Base-by-base conservation (phyloP, 2,329 filamentous ascomycete genomes). In the Exophiala spinifera region DNA sequence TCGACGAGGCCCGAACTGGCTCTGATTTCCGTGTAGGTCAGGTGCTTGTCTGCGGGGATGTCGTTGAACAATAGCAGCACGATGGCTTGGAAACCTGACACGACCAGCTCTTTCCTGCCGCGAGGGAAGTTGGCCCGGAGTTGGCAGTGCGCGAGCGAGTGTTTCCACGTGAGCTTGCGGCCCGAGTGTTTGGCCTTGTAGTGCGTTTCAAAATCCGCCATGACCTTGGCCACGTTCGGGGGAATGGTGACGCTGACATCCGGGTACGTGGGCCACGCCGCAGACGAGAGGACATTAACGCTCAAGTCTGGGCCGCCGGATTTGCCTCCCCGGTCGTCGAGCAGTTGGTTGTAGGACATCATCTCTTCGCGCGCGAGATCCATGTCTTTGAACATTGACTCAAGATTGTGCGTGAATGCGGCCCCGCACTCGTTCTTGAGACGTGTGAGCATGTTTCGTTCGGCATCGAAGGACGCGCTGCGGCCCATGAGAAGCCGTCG, bases 321-420 rank as follows among this genome's bases (percentile, higher is more conserved):
- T 54, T 78, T 82, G 51, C 79, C 79, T 48, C 79, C 78, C 14
- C 81, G 78, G 73, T 81, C 79, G 58, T 82, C 79, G 44, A 81
- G 74, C 71, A 91, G 70, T 72, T 80, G 75, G 70, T 87, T 94
- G 74, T 95, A 99, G 0, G 87, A 83, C n/a, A 80, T 74, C 87
- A 97, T 95, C 68, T 97, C 92, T 64, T 97, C 94, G 57, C 88
- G 87, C 11, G 89, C 89, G 17, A 96, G 80, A 67, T 96, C 91
- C 70, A 97, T 90, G 66, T 99, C 94, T 70, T 95, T 96, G 77
- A 99, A 99, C 94, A 99, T 99, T 59, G 92, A 89, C 72, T 99
- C 95, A 0, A 99, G 79, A 66, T 99, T 99, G 68, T 96, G 91
- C 0, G 94, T 99, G 69, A 99, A 97, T 63, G 84, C 88, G 13